Conservation (phyloP, 2,329 filamentous ascomycete genomes). For the Atkinsonella texensis region DNA sequence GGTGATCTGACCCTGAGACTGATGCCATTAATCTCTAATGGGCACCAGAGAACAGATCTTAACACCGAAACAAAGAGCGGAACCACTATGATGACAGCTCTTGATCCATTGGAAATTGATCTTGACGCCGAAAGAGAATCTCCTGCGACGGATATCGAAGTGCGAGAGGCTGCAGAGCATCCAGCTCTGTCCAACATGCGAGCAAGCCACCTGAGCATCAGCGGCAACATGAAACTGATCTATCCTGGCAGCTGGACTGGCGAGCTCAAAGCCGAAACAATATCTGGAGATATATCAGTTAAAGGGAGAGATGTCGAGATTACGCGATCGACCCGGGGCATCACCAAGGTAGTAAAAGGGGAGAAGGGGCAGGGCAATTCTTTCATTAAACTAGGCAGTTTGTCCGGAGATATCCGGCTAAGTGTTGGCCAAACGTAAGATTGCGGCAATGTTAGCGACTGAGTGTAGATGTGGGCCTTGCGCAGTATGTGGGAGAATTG, state of each 20-base stretch:
- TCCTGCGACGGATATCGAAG: not conserved
- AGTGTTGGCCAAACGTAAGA: slow-evolving; percentile 13
- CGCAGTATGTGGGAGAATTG: too few relatives aligned
- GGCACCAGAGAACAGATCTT: slow-evolving; percentile 16
- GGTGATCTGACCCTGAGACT: slow-evolving; percentile 29
- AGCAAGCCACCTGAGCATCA: slow-evolving; percentile 31
- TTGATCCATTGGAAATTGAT: slow-evolving; percentile 25
- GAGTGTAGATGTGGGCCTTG: too few relatives aligned
- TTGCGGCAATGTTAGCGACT: not conserved
- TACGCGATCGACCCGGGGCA: slow-evolving; percentile 19
- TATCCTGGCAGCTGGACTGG: slow-evolving; percentile 42
- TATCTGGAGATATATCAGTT: slow-evolving; percentile 28
- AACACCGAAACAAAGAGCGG: slow-evolving; percentile 34
- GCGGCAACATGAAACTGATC: slow-evolving; percentile 27
- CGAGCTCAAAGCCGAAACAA: slow-evolving; percentile 24
- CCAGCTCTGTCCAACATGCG: slow-evolving; percentile 23
- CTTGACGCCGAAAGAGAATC: slow-evolving; percentile 3
- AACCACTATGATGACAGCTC: slow-evolving; percentile 22
- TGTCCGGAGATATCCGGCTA: slow-evolving; percentile 19
- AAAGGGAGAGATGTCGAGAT: slow-evolving; percentile 31
- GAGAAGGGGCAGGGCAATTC: slow-evolving; percentile 30
- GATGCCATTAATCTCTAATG: slow-evolving; percentile 27
- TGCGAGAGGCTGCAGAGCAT: slow-evolving; percentile 9
- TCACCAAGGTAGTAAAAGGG: slow-evolving; percentile 21
- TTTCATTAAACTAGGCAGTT: slow-evolving; percentile 17